Evolutionary conservation across 1,139 yeast species (phyloP).

Genomic region (Zygoascus meyerae): DNA sequence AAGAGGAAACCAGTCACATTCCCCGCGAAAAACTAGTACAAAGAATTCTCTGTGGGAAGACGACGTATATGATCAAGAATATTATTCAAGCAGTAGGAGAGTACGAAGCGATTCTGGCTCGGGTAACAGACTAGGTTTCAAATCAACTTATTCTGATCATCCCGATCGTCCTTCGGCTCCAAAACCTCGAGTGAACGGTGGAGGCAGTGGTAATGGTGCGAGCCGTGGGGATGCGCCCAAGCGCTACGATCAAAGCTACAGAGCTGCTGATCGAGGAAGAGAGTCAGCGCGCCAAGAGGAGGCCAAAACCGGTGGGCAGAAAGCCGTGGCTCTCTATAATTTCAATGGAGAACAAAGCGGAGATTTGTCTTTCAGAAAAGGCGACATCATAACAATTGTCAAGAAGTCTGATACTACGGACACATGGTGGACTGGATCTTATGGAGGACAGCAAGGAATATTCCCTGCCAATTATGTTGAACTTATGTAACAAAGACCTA

Average conservation of each 20-base stretch:
- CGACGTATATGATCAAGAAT: constrained; percentile 60
- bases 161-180: constrained; percentile 43
- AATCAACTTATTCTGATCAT: constrained; percentile 27
- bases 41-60: constrained; percentile 66
- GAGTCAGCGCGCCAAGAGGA: constrained; percentile 13
- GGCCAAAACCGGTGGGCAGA: constrained; percentile 40
- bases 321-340: constrained; percentile 84
- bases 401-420: constrained; percentile 82
- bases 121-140: constrained; percentile 32
- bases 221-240: constrained; percentile 11
- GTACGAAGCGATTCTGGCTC: constrained; percentile 23
- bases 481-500: constrained; percentile 39
- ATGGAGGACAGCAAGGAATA: constrained; percentile 78
- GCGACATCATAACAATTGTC: constrained; percentile 85
- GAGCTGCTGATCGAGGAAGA: constrained; percentile 14
- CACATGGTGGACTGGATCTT: constrained; percentile 98
- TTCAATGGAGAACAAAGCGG: constrained; percentile 90
- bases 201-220: constrained; percentile 7
- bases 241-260: constrained; percentile 19
- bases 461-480: constrained; percentile 98
- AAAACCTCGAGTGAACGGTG: constrained; percentile 41
- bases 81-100: constrained; percentile 5
- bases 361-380: constrained; percentile 86
- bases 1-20: constrained; percentile 1
- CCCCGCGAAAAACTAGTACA: constrained; percentile 3